Conservation (phyloP, 2,329 filamentous ascomycete genomes). For the Cercospora brassicicola region DNA sequence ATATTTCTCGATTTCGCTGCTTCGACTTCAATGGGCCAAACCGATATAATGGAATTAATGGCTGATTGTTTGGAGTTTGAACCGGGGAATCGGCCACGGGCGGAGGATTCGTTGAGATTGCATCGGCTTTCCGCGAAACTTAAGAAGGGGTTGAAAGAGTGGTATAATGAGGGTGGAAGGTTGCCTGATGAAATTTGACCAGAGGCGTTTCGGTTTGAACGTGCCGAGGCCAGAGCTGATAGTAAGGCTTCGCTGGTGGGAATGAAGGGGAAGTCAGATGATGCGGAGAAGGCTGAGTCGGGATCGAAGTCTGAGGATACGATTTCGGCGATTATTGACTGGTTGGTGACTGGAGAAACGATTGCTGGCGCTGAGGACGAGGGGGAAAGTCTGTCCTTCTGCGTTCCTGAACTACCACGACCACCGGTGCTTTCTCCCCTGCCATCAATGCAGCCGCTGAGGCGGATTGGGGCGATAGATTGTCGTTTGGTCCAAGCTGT, state of each 20-base stretch:
- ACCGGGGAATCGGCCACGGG: neutral
- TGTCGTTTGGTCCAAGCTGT: neutral
- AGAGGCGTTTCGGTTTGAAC: conserved; percentile 1
- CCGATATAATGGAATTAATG: conserved; percentile 3
- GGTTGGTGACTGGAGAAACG: neutral
- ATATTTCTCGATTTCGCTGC: neutral
- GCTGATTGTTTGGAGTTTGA: neutral
- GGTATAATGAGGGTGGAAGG: neutral
- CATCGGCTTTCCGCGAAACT: neutral
- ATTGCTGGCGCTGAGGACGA: neutral
- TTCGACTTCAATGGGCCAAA: neutral
- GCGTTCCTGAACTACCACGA: neutral
- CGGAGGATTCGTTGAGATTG: neutral
- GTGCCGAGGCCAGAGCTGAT: neutral
- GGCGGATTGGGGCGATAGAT: neutral
- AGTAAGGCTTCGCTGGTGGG: neutral
- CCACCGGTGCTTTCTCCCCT: neutral
- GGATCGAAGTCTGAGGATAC: neutral
- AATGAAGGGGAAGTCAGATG: neutral
- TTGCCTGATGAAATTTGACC: conserved; percentile 1
- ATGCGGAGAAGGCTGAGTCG: neutral
- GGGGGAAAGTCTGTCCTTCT: neutral
- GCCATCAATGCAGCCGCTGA: neutral
- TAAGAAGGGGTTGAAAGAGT: conserved; percentile 1
- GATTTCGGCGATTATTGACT: neutral